Evolutionary conservation across 148 eudicot genomes (phyloP).

Genomic region (Bassia scoparia): DNA sequence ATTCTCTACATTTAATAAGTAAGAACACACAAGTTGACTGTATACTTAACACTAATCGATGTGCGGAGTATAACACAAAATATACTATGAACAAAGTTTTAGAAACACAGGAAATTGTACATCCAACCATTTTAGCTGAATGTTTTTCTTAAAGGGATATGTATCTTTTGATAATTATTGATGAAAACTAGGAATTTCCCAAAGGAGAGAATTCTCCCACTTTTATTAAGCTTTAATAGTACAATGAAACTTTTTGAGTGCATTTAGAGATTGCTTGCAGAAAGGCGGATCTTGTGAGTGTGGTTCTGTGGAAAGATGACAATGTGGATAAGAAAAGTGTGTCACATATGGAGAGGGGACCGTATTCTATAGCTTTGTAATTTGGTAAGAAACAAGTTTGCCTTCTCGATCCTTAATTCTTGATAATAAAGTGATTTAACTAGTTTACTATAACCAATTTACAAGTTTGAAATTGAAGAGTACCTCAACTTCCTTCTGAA

Average conservation of each 20-base stretch:
- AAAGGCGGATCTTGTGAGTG: slow-evolving; percentile 25
- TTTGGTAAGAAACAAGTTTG: slow-evolving; percentile 18
- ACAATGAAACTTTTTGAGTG: slow-evolving; percentile 1
- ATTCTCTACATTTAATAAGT: background rate
- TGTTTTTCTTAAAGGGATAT: too few relatives aligned
- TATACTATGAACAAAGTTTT: too few relatives aligned
- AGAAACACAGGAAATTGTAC: too few relatives aligned
- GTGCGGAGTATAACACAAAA: too few relatives aligned
- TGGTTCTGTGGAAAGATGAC: slow-evolving; percentile 22
- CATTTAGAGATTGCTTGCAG: slow-evolving; percentile 15
- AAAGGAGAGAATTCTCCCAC: background rate
- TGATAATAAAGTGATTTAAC: slow-evolving; percentile 19
- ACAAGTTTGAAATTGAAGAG: slow-evolving; percentile 13
- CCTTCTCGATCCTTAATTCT: slow-evolving; percentile 5
- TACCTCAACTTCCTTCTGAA: slow-evolving; percentile 71
- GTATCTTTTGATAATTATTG: too few relatives aligned
- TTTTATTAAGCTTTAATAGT: slow-evolving; percentile 5
- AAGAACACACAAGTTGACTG: too few relatives aligned
- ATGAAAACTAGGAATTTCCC: too few relatives aligned
- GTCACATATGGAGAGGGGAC: slow-evolving; percentile 26
- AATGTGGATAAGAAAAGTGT: slow-evolving; percentile 27
- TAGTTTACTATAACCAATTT: background rate
- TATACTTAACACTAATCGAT: too few relatives aligned
- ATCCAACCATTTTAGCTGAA: too few relatives aligned
- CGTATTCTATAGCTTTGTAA: slow-evolving; percentile 20